Conservation (phyloP, 139 green algal genomes). For the Micromonas commoda region DNA sequence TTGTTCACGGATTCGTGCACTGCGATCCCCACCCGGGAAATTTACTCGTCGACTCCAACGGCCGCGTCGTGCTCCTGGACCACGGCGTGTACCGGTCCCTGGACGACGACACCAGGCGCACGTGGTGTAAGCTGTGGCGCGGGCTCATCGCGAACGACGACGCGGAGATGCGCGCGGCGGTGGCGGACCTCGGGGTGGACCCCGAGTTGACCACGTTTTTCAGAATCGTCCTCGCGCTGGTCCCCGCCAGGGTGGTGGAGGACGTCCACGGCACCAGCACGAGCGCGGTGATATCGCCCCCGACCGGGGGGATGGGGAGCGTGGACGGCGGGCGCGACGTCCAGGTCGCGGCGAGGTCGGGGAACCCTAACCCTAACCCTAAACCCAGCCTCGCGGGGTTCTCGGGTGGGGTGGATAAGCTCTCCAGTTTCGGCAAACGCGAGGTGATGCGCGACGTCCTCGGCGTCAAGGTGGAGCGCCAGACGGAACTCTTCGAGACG, state of each 20-base stretch:
- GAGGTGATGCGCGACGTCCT: not conserved
- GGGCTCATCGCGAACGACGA: conserved; percentile 17
- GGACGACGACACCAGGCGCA: not conserved
- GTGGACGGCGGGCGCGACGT: no score
- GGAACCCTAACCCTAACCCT: no score
- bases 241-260: not conserved
- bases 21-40: conserved; percentile 30
- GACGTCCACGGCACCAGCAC: no score
- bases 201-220: conserved; percentile 11
- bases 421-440: not conserved
- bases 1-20: conserved; percentile 34
- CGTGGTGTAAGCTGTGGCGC: conserved; percentile 13
- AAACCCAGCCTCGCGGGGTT: no score
- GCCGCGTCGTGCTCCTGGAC: conserved; percentile 31
- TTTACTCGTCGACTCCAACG: conserved; percentile 12
- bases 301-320: no score
- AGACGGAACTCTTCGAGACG: conserved; percentile 10
- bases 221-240: not conserved
- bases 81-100: conserved; percentile 34
- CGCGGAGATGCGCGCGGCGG: conserved; percentile 3
- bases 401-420: not conserved
- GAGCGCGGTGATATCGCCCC: no score
- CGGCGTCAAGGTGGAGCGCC: conserved; percentile 9
- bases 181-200: not conserved
- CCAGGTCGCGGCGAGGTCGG: no score